Evolutionary conservation across 2,329 filamentous ascomycete genomes (phyloP).

Genomic region (Penicillium sp.): DNA sequence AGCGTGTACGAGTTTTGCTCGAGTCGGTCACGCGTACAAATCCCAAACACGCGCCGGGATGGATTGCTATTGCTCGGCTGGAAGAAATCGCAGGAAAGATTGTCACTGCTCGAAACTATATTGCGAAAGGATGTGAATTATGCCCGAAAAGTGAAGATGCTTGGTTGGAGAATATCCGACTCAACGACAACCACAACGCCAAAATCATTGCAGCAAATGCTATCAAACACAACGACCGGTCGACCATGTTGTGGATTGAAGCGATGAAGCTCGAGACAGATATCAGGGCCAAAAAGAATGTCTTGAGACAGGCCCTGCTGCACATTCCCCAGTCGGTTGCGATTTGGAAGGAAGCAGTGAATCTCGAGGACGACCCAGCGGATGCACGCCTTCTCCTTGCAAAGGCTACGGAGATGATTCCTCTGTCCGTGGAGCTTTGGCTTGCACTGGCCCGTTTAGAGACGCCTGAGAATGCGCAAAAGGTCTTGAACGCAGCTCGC

Average conservation of each 20-base stretch:
- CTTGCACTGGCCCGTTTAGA: conserved; percentile 87
- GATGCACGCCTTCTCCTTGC: conserved; percentile 86
- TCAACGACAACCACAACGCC: conserved; percentile 88
- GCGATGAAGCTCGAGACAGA: conserved; percentile 90
- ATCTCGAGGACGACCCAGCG: conserved; percentile 83
- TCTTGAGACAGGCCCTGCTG: conserved; percentile 85
- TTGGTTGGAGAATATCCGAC: conserved; percentile 91
- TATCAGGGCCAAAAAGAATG: conserved; percentile 80
- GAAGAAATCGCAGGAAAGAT: conserved; percentile 92
- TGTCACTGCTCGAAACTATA: conserved; percentile 81
- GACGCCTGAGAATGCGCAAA: conserved; percentile 84
- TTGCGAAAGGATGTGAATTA: conserved; percentile 80
- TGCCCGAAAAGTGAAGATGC: conserved; percentile 93
- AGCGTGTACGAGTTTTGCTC: conserved; percentile 84
- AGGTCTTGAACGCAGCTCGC: conserved; percentile 90
- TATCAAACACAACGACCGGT: conserved; percentile 85
- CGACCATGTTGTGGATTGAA: conserved; percentile 87
- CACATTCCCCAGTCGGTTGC: conserved; percentile 91
- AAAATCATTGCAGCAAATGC: conserved; percentile 93
- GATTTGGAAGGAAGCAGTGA: conserved; percentile 97
- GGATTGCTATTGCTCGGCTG: conserved; percentile 88
- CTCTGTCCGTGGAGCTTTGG: conserved; percentile 91
- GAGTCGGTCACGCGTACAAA: conserved; percentile 98
- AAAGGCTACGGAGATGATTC: conserved; percentile 93
- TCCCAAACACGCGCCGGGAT: conserved; percentile 87